Percentiles rank a stretch among this genome's conserved stretches.
These are phyloP conservation scores for Ensete ventricosum DNA, from an alignment of 176 grass and related monocot genomes.

Conservation along the genomic window DNA sequence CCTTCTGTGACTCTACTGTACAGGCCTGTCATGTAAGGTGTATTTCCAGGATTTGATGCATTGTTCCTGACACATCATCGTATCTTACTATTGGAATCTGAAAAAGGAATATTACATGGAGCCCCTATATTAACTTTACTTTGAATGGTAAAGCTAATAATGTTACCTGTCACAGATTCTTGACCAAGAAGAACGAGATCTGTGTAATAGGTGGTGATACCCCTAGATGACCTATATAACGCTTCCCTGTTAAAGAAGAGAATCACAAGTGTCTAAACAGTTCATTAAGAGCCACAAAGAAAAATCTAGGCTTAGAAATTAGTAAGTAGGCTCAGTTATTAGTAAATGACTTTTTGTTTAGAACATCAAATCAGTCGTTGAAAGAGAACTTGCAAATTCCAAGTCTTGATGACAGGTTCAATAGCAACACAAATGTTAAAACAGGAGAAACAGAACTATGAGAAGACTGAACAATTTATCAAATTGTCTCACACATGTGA, in stretches of 20 bases:
- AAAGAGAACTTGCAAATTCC: not conserved
- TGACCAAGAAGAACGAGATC: constrained; percentile 5
- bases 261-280: not conserved
- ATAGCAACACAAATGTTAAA: not conserved
- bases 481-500: too few species aligned
- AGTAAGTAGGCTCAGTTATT: not conserved
- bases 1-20: constrained; percentile 28
- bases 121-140: not conserved
- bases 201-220: constrained; percentile 7
- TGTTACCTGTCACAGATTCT: constrained; percentile 11
- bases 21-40: constrained; percentile 32
- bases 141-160: not conserved
- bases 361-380: not conserved
- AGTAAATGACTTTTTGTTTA: not conserved
- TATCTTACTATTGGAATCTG: constrained; percentile 10
- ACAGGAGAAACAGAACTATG: not conserved
- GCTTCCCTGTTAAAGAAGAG: not conserved
- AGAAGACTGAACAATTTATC: not conserved
- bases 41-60: constrained; percentile 40
- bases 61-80: not conserved
- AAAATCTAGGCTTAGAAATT: not conserved
- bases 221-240: not conserved
- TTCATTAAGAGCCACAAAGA: not conserved
- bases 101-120: not conserved
- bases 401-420: not conserved